Base-by-base conservation (phyloP, 768 basidiomycete genomes). In the Pleurotus ostreatus region DNA sequence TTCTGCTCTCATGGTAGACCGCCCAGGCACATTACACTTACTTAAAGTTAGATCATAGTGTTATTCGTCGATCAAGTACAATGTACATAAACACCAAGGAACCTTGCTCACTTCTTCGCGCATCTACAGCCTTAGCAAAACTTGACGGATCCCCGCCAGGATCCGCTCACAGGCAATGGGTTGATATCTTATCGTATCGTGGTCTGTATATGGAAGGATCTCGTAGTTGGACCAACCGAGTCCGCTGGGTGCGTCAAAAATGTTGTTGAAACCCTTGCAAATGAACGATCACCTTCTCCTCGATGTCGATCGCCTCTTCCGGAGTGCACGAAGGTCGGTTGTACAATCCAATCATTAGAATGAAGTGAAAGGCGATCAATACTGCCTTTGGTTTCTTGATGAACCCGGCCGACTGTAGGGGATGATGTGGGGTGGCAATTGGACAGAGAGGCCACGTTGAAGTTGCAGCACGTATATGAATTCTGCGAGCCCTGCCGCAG, bases 161-260 rank as follows among this genome's bases (percentile, higher is more conserved):
- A 56, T 6, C 30, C 55, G 7, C 8, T 37, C 46, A 5, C 41
- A 23, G 13, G 55, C 47, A 22, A 41, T 48, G 16, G 55, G 18
- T 16, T 15, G 22, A 41, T 56, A 48, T 26, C 55, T 38, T 25
- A 56, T 20, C 2, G 55, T 56, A n/a, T 56, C 55, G 38, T 56
- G 46, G 23, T 56, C 37, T 22, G n/a, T 37, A 8, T 56, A 38
- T 34, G 30, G 30, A 5, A 56, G 38, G 38, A 56, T 56, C 23
- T 56, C 46, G 23, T 56, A 56, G 9, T 9, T 34, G 30, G 30
- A 38, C 55, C 55, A 56, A 26, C 55, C 55, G 4, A 56, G 55
- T 4, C 55, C 55, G 16, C 6, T n/a, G 6, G 44, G 45, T 9
- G 49, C 43, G 11, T 46, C 38, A 25, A 46, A n/a, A 4, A 16